phyloP scores from a whole-genome alignment of 106 monocot species.

The Dendrobium nobile region DNA sequence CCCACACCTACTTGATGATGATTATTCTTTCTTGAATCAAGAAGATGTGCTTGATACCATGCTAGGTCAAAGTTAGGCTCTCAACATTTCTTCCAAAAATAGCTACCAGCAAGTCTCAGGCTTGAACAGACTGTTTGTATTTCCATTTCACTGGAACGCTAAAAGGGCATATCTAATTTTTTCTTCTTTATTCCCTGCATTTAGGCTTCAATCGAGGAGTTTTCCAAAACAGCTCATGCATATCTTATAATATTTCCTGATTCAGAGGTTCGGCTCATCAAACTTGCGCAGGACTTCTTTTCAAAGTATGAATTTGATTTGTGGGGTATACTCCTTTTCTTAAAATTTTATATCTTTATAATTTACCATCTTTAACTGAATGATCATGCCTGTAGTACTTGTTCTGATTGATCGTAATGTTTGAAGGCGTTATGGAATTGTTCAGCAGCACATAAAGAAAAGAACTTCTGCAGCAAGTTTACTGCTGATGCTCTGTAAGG shows the following conservation, averaged over 20 bases:
- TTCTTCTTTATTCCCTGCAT: neutral
- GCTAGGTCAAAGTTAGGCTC: no score
- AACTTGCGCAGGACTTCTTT: constrained; percentile 80
- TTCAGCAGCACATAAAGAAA: constrained; percentile 41
- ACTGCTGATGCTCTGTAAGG: constrained; percentile 63
- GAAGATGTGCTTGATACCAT: no score
- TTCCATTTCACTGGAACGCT: neutral
- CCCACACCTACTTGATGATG: no score
- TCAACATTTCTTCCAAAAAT: no score
- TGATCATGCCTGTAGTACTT: neutral
- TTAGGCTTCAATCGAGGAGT: constrained; percentile 70
- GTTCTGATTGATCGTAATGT: constrained; percentile 18
- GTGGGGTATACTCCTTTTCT: neutral
- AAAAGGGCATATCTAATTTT: neutral
- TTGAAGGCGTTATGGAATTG: constrained; percentile 62
- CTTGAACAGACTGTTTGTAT: neutral
- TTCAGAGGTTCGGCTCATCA: constrained; percentile 74
- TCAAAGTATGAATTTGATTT: constrained; percentile 40
- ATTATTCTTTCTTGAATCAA: no score
- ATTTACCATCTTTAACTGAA: neutral
- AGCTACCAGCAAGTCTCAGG: no score
- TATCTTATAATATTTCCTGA: constrained; percentile 98
- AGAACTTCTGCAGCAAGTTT: constrained; percentile 59
- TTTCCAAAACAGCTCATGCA: constrained; percentile 73
- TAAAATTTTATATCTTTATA: neutral